Percentiles rank a stretch among this genome's conserved stretches.
phyloP scores from a whole-genome alignment of 192 early-diverging fungal species.

The Coemansia reversa region DNA sequence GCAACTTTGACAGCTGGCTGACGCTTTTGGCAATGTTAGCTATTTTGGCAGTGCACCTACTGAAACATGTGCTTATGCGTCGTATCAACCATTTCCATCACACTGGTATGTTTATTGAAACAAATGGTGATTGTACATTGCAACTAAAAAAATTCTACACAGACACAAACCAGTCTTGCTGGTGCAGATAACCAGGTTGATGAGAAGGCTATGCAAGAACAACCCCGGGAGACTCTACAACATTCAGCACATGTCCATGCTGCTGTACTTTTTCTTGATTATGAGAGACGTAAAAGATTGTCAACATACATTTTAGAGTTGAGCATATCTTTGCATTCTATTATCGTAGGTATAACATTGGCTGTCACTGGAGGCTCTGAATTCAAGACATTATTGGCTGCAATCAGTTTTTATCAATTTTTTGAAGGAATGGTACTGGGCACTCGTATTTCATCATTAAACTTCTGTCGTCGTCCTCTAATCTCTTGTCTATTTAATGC shows the following conservation, averaged over 20 bases:
- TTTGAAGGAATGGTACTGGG: slow-evolving; percentile 80
- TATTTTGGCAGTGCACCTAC: slow-evolving; percentile 63
- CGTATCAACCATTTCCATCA: background rate
- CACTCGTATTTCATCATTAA: slow-evolving; percentile 63
- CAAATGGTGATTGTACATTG: background rate
- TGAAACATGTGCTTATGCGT: slow-evolving; percentile 57
- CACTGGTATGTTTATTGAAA: background rate
- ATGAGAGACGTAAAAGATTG: slow-evolving; percentile 38
- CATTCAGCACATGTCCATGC: slow-evolving; percentile 28
- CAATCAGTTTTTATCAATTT: slow-evolving; percentile 74
- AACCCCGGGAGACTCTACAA: background rate
- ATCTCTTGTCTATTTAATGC: slow-evolving; percentile 58
- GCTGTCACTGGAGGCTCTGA: slow-evolving; percentile 57
- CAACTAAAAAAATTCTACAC: background rate
- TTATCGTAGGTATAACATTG: slow-evolving; percentile 73
- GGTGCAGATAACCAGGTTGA: background rate
- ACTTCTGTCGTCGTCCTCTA: slow-evolving; percentile 26
- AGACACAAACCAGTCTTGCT: background rate
- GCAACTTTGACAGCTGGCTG: slow-evolving; percentile 57
- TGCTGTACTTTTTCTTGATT: slow-evolving; percentile 5
- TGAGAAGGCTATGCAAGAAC: background rate
- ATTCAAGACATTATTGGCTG: slow-evolving; percentile 62
- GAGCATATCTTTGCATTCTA: slow-evolving; percentile 75
- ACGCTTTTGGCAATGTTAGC: slow-evolving; percentile 64
- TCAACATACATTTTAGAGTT: slow-evolving; percentile 73